These are phyloP conservation scores for Piedraia hortae DNA, from an alignment of 2,329 filamentous ascomycete genomes.

Conservation along the genomic window DNA sequence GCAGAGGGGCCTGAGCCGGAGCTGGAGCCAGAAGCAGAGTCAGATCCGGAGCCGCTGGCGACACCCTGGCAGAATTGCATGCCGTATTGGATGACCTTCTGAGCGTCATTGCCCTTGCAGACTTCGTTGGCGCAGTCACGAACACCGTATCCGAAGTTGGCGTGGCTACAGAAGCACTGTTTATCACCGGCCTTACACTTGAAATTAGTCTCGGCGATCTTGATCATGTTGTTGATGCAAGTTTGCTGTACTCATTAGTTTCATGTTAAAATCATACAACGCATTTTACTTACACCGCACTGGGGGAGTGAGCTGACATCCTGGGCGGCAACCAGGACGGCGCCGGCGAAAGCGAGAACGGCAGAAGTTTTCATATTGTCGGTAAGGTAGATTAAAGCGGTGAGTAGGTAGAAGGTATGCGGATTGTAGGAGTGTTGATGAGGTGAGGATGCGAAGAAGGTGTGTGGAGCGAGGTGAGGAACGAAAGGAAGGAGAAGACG, in stretches of 20 bases:
- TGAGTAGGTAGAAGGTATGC: too few species aligned
- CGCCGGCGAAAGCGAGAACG: slow-evolving; percentile 9
- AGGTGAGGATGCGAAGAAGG: too few species aligned
- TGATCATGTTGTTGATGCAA: slow-evolving; percentile 14
- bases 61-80: slow-evolving; percentile 9
- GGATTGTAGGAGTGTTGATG: too few species aligned
- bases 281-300: slow-evolving; percentile 15
- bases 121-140: slow-evolving; percentile 15
- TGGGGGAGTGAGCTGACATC: slow-evolving; percentile 8
- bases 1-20: slow-evolving; percentile 1
- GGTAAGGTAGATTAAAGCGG: too few species aligned
- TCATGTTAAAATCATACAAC: too few species aligned
- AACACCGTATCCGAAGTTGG: slow-evolving; percentile 14
- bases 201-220: slow-evolving; percentile 7
- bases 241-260: slow-evolving; percentile 10
- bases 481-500: too few species aligned
- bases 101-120: slow-evolving; percentile 8
- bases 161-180: slow-evolving; percentile 13
- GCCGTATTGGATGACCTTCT: slow-evolving; percentile 12
- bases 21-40: slow-evolving; percentile 1
- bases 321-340: slow-evolving; percentile 12
- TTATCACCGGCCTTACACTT: slow-evolving; percentile 11
- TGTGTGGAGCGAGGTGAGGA: too few species aligned
- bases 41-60: slow-evolving; percentile 4
- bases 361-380: slow-evolving; percentile 13